These are phyloP conservation scores for Daucus carota DNA, from an alignment of 129 eudicot genomes.

Conservation along the genomic window DNA sequence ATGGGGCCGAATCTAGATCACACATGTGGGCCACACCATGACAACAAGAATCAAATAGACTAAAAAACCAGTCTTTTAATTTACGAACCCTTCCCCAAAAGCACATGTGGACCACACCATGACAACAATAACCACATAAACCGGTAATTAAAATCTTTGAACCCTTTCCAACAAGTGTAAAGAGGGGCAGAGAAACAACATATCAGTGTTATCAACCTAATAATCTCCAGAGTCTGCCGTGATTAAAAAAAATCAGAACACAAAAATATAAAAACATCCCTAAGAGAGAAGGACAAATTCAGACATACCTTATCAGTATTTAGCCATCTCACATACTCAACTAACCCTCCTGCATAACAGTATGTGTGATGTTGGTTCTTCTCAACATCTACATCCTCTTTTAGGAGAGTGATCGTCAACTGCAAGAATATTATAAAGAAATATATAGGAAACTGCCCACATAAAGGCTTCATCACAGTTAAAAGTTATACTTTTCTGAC, in stretches of 20 bases:
- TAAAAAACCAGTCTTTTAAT: too few species aligned
- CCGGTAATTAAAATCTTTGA: not conserved
- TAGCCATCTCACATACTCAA: slow-evolving; percentile 91
- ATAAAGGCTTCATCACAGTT: not conserved
- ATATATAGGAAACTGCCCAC: not conserved
- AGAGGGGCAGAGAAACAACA: too few species aligned
- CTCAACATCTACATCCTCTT: slow-evolving; percentile 59
- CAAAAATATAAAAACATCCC: not conserved
- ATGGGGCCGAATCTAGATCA: not conserved
- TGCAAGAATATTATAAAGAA: slow-evolving; percentile 21
- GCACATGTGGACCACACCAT: not conserved
- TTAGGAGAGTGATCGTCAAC: slow-evolving; percentile 65
- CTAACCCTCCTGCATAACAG: slow-evolving; percentile 85
- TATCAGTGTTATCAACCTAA: not conserved
- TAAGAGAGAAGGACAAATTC: not conserved
- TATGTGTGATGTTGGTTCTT: slow-evolving; percentile 54
- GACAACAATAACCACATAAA: not conserved
- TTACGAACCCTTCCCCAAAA: too few species aligned
- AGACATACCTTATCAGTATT: slow-evolving; percentile 78
- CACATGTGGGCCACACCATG: not conserved
- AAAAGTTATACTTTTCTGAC: slow-evolving; percentile 2
- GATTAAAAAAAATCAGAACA: slow-evolving; percentile 6
- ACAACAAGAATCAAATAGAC: not conserved
- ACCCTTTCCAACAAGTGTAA: not conserved
- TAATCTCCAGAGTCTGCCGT: not conserved